Evolutionary conservation across 169 alveolate species (phyloP), one percentile per base, ranked within the genome.

Genomic region (Eimeria acervulina): DNA sequence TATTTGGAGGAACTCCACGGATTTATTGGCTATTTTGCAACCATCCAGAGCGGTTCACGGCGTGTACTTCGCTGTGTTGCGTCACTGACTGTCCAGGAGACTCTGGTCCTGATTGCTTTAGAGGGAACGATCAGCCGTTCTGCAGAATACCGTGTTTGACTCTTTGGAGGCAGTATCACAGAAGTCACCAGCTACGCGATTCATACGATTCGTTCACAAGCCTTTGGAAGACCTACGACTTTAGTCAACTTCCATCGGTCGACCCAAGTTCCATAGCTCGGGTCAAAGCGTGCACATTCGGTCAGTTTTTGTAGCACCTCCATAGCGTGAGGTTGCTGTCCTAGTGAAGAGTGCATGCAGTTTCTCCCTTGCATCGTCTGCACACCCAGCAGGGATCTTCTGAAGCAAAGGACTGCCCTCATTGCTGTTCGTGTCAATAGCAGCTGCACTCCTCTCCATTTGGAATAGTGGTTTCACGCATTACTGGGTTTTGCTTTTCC

Each of bases 261-360:
- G 59, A 59, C 36, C 7, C 93, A 21, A 10, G 40, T 6, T 63
- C 93, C 4, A 36, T 33, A 3, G 31, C 74, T 31, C 33, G 93
- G 93, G 80, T 55, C 52, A 36, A 59, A 68, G 78, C 93, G 36
- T 84, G 93, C 59, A 84, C 33, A n/a, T 84, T 84, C 93, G 55
- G 93, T 84, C 55, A 84, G 93, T 51, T 36, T 33, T 28, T 31
- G 21, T 59, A 31, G 38, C 23, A 51, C 38, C 38, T 31, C 78
- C 7, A 28, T 42, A 6, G 31, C 44, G 44, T 28, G 44, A 5
- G 23, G 1, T 31, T 63, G 44, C 44, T 68, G 44, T 31, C 19
- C 44, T 8, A 31, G 44, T 42, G 44, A 26, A 15, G 36, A 6
- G 74, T 63, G 74, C 21, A n/a, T n/a, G n/a, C 26, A 17, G n/a